Conservation (phyloP, 2,329 filamentous ascomycete genomes). For the Diaporthe sp. region DNA sequence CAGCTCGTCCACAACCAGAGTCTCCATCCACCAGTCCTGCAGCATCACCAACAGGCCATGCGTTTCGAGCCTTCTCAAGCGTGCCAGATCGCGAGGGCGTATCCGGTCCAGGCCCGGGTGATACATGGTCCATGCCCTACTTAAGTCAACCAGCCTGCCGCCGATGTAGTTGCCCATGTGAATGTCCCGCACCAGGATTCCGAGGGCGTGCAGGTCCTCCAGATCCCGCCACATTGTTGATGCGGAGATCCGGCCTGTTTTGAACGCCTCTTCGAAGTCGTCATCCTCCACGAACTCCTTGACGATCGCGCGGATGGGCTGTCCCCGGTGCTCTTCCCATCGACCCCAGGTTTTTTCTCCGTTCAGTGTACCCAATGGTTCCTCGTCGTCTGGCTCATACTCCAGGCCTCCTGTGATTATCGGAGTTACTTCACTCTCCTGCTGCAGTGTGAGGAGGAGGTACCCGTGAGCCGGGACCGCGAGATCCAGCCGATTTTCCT, state of each 20-base stretch:
- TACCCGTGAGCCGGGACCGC: conserved; percentile 40
- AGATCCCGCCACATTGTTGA: conserved; percentile 35
- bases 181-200: conserved; percentile 39
- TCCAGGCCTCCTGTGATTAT: not conserved
- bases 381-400: not conserved
- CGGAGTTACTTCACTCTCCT: not conserved
- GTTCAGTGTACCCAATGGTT: not conserved
- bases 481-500: conserved; percentile 36
- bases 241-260: not conserved
- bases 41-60: not conserved
- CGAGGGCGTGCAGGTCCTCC: conserved; percentile 34
- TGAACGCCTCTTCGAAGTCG: not conserved
- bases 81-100: not conserved
- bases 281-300: conserved; percentile 33
- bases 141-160: conserved; percentile 38
- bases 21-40: not conserved
- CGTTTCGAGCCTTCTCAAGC: not conserved
- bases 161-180: conserved; percentile 7
- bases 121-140: conserved; percentile 35
- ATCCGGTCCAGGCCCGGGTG: conserved; percentile 28
- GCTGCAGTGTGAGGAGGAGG: conserved; percentile 28
- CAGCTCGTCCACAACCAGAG: not conserved
- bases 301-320: conserved; percentile 41
- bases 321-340: conserved; percentile 1
- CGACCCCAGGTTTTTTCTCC: conserved; percentile 33